Evolutionary conservation across 129 eudicot genomes (phyloP), one percentile per base, ranked within the genome.

Genomic region (Escallonia herrerae): DNA sequence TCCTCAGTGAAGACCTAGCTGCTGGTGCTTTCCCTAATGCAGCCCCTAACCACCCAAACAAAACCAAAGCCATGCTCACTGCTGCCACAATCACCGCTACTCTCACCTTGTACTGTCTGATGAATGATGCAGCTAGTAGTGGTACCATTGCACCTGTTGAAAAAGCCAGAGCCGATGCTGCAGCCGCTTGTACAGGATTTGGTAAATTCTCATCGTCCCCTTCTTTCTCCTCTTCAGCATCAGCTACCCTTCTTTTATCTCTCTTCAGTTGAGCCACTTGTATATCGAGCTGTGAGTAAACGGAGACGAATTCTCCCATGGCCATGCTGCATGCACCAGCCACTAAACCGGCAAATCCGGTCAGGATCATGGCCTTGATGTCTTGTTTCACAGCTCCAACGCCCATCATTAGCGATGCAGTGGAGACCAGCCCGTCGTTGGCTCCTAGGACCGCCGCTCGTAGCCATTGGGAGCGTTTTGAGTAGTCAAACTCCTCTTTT

Each of bases 261-360:
- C 91, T 73, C 70, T 71, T 76, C 63, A 66, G 63, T 12, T 85
- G 87, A 40, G 91, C 85, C 4, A 76, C 67, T 61, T 85, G 85
- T 44, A 82, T 78, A 64, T 85, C 91, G 49, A 72, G 83, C 58
- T 85, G 91, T 1, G 91, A 76, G 70, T 81, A 76, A 38, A 85
- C 87, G 8, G 91, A 85, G 7, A 85, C 91, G 40, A 76, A 81
- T 52, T 85, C 91, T 9, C 91, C 87, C 2, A 85, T 85, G 55
- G 91, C 91, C 91, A 85, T 85, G 72, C 87, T 82, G 41, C 82
- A 79, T 3, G 91, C 87, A 4, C 87, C 91, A 9, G 83, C 91
- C 56, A 85, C 83, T 38, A 85, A 66, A 52, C 91, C 91, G 41
- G 79, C 85, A 69, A 85, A 78, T 39, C 91, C 91, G 14, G 85